Evolutionary conservation across 2,329 filamentous ascomycete genomes (phyloP).

Genomic region (Aspergillus transmontanensis): DNA sequence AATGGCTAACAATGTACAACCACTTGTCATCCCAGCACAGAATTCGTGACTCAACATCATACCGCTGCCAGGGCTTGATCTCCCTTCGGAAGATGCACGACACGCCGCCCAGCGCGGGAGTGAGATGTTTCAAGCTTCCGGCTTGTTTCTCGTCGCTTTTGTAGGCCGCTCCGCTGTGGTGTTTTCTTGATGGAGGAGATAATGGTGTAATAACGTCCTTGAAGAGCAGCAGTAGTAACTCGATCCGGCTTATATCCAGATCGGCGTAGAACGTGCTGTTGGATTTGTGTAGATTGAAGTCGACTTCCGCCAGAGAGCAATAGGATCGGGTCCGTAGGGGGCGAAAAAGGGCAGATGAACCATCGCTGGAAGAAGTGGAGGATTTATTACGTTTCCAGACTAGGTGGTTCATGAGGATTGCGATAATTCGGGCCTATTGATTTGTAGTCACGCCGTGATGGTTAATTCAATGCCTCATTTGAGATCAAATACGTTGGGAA

Average conservation of each 20-base stretch:
- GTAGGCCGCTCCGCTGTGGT: not conserved
- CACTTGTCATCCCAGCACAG: conserved; percentile 5
- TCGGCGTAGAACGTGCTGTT: conserved; percentile 7
- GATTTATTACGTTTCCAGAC: not conserved
- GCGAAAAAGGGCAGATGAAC: not conserved
- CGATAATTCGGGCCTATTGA: not conserved
- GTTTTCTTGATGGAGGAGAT: not conserved
- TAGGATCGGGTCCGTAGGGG: not conserved
- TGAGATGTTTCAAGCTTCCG: not conserved
- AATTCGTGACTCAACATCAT: not conserved
- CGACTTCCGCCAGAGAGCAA: not conserved
- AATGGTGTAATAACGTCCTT: not conserved
- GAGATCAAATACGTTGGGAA: not conserved
- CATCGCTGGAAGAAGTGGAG: not conserved
- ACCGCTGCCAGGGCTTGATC: conserved; percentile 4
- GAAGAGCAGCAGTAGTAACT: not conserved
- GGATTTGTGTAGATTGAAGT: conserved; percentile 4
- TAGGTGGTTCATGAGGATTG: not conserved
- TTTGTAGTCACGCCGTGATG: not conserved
- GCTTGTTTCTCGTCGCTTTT: not conserved
- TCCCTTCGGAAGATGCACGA: conserved; percentile 1
- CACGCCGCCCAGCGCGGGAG: not conserved
- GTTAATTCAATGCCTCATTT: not conserved
- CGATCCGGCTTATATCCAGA: not conserved
- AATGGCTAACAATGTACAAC: conserved; percentile 3